A percentile compares a stretch with the other conserved stretches of the same genome.
phyloP scores from a whole-genome alignment of 768 basidiomycete species.

The Suillus luteus region DNA sequence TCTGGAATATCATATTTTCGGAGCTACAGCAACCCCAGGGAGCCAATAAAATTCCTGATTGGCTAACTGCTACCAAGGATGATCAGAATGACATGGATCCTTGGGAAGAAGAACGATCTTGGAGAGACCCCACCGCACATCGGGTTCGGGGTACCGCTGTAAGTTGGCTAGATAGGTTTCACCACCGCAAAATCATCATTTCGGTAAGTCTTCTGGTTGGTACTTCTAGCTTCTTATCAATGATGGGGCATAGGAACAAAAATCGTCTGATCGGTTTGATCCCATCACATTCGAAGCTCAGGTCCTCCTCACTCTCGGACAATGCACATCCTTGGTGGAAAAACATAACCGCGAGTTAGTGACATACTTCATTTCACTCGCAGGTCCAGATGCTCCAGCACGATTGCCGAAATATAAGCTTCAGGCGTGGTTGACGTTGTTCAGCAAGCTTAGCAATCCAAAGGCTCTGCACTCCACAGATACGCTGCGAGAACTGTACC shows the following conservation, averaged over 20 bases:
- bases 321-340: conserved; percentile 73
- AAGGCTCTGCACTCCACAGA: conserved; percentile 78
- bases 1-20: conserved; percentile 71
- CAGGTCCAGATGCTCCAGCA: conserved; percentile 38
- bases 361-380: conserved; percentile 72
- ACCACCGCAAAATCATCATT: conserved; percentile 35
- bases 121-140: conserved; percentile 76
- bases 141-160: conserved; percentile 52
- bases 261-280: conserved; percentile 64
- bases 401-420: conserved; percentile 64
- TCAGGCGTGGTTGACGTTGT: conserved; percentile 76
- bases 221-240: neutral
- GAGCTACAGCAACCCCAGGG: conserved; percentile 46
- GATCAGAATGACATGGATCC: conserved; percentile 31
- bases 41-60: conserved; percentile 18
- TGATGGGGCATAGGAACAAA: conserved; percentile 38
- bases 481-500: conserved; percentile 65
- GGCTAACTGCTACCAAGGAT: conserved; percentile 29
- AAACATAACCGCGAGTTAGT: conserved; percentile 87
- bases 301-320: conserved; percentile 69
- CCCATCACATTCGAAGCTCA: conserved; percentile 76
- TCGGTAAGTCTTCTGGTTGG: conserved; percentile 30
- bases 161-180: conserved; percentile 45
- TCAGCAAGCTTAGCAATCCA: conserved; percentile 92
- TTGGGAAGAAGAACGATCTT: conserved; percentile 71